phyloP scores from a whole-genome alignment of 108 stramenopile species.

The Aurantiochytrium sp. region DNA sequence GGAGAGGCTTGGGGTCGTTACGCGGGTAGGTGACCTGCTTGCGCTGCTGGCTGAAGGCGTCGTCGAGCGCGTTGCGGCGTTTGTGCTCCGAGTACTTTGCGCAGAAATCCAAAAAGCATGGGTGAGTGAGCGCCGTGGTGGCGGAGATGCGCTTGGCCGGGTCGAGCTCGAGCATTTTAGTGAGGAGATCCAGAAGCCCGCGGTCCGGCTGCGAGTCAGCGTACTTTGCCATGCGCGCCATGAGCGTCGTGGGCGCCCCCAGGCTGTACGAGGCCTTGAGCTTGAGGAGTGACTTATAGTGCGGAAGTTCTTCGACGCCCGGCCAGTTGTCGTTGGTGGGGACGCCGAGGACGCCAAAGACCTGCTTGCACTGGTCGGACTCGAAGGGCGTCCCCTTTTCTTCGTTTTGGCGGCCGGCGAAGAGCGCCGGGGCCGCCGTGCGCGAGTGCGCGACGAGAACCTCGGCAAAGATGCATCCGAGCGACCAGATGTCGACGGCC shows the following conservation, averaged over 20 bases:
- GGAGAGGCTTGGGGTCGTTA: not conserved
- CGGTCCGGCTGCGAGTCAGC: not conserved
- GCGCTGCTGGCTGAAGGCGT: not conserved
- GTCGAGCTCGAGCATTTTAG: conserved; percentile 1
- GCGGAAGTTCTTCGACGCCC: not conserved
- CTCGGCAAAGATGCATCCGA: conserved; percentile 96
- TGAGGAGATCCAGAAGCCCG: not conserved
- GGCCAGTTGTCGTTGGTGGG: not conserved
- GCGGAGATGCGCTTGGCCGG: not conserved
- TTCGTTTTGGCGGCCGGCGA: not conserved
- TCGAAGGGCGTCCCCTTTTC: not conserved
- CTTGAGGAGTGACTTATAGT: not conserved
- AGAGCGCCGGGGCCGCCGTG: not conserved
- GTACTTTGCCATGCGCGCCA: not conserved
- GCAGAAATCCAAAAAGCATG: not conserved
- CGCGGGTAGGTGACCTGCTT: not conserved
- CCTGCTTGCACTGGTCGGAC: conserved; percentile 14
- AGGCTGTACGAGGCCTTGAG: not conserved
- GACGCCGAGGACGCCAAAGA: not conserved
- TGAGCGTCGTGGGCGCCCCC: not conserved
- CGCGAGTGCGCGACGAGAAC: conserved; percentile 56
- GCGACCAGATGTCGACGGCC: conserved; percentile 88
- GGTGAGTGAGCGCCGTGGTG: not conserved
- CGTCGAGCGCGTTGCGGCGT: not conserved
- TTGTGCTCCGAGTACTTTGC: not conserved